Conservation (phyloP, 306 rosid species). For the Vachellia pachyceras region DNA sequence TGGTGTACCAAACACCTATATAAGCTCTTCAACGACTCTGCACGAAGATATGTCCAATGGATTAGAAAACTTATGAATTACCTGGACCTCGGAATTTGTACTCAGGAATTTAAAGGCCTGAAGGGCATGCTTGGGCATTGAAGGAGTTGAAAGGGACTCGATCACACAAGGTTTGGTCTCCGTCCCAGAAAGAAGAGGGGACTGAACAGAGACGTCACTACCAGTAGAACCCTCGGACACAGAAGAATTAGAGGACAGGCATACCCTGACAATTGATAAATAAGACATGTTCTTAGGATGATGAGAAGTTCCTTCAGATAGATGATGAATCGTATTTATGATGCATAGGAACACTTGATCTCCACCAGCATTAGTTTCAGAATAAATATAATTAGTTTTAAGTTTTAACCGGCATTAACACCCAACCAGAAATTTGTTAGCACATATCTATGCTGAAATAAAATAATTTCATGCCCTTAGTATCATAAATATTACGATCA, state of each 20-base stretch:
- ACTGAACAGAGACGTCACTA: slow-evolving; percentile 35
- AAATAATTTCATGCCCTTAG: too few relatives aligned
- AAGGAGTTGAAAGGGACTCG: slow-evolving; percentile 31
- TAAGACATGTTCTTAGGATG: background rate
- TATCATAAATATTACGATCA: too few relatives aligned
- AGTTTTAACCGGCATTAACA: background rate
- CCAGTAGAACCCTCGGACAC: slow-evolving; percentile 34
- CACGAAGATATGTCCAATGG: background rate
- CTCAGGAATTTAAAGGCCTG: slow-evolving; percentile 65
- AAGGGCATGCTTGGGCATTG: slow-evolving; percentile 53
- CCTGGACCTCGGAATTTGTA: slow-evolving; percentile 64
- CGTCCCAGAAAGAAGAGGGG: slow-evolving; percentile 35
- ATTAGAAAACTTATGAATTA: slow-evolving; percentile 29
- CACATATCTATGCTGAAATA: background rate
- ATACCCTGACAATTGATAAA: slow-evolving; percentile 50
- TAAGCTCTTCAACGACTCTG: background rate
- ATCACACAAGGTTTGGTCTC: slow-evolving; percentile 39
- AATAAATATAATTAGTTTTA: background rate
- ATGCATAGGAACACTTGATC: slow-evolving; percentile 1
- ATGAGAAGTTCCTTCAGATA: background rate
- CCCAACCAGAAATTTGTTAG: background rate
- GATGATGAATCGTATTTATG: background rate
- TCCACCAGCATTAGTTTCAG: background rate
- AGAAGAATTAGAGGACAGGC: slow-evolving; percentile 50
- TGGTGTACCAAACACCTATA: background rate